Evolutionary conservation across 1,284 basidiomycete genomes (phyloP).

Genomic region (Boletus mariae): DNA sequence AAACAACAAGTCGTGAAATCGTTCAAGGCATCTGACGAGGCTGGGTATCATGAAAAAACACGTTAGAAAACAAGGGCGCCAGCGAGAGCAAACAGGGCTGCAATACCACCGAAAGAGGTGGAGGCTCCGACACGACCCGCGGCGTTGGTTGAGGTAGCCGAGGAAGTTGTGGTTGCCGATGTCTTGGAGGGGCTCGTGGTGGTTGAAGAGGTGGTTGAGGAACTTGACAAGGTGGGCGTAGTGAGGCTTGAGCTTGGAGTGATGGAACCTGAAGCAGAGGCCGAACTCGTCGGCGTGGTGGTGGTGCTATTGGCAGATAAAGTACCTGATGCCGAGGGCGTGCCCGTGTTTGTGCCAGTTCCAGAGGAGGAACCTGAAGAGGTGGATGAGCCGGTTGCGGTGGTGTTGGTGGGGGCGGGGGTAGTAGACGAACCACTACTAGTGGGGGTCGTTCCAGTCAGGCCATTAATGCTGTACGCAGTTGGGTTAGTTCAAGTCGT

Average conservation of each 20-base stretch:
- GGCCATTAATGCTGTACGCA: slow-evolving; percentile 45
- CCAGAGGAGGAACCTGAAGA: slow-evolving; percentile 32
- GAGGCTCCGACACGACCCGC: slow-evolving; percentile 23
- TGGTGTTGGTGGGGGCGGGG: slow-evolving; percentile 39
- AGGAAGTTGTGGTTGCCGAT: not conserved
- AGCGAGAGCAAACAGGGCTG: slow-evolving; percentile 22
- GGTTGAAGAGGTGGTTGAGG: not conserved
- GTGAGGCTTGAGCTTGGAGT: slow-evolving; percentile 2
- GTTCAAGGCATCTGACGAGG: slow-evolving; percentile 9
- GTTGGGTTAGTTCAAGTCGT: slow-evolving; percentile 5
- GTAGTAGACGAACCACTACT: slow-evolving; percentile 38
- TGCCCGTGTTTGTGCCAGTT: not conserved
- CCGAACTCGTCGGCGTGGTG: slow-evolving; percentile 12
- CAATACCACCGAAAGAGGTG: slow-evolving; percentile 18
- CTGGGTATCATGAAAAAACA: slow-evolving; percentile 2
- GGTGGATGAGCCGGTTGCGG: slow-evolving; percentile 38
- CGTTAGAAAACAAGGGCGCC: slow-evolving; percentile 22
- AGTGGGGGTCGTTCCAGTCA: slow-evolving; percentile 44
- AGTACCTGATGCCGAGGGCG: slow-evolving; percentile 14
- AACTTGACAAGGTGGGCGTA: not conserved
- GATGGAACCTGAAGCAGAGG: slow-evolving; percentile 1
- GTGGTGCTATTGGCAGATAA: slow-evolving; percentile 3
- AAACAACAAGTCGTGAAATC: not conserved
- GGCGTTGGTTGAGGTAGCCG: slow-evolving; percentile 19
- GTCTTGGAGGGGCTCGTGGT: not conserved